Evolutionary conservation across 441 rosid species (phyloP), one percentile per base, ranked within the genome.

Genomic region (Melianthus villosus): DNA sequence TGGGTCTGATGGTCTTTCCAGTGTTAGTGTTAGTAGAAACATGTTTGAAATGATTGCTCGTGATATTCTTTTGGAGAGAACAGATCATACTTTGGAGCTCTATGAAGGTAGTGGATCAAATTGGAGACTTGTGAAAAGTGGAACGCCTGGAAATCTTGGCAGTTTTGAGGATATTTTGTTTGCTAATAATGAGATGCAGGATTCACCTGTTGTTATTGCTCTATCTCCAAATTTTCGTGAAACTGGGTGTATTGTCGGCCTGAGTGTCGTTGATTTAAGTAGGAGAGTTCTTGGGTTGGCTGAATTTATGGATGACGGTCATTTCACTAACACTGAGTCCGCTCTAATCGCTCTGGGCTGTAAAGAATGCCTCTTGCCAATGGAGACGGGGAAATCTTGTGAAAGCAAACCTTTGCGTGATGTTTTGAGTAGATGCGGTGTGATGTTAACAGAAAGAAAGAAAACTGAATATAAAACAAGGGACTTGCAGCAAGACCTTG

Each of bases 101-200:
- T 89, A 77, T 28, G 93, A 84, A 34, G 98, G 98, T 16, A 84
- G 80, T 53, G 96, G 96, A 18, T 81, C 98, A 37, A 77, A 77
- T 39, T 89, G 98, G 96, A 81, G 70, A 51, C 64, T 84, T 44
- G 68, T 73, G 49, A 89, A 70, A 62, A 68, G 71, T 31, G 98
- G 79, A 36, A 79, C 86, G 54, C 98, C 96, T 48, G 98, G 96
- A 50, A 84, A 81, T 71, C 63, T 89, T 7, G 89, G 96, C 7
- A 77, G 84, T 62, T 89, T 84, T 60, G 98, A 89, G 65, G 98
- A 89, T 68, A 66, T 89, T 65, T 56, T 89, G 34, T 89, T 89
- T 65, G 82, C 93, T 38, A 89, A 79, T 72, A 68, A 77, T 50
- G 98, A 89, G 42, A 89, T 89, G 98, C 86, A 73, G 69, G 96